phyloP scores from a whole-genome alignment of 805 yeast species.

The Metschnikowia koreensis region DNA sequence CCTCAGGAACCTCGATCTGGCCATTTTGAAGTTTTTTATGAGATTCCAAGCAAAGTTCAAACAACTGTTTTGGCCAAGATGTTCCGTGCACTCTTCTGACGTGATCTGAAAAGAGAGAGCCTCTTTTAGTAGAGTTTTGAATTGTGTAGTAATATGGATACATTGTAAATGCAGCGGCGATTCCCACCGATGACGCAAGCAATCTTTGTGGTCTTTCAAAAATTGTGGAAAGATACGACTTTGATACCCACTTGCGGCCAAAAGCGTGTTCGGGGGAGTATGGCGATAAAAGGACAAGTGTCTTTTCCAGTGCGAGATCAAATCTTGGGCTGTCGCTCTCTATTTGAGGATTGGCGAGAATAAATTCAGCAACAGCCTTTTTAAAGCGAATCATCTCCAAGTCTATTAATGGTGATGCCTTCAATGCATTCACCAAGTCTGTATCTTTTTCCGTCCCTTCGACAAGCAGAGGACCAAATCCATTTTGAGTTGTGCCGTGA shows the following conservation, averaged over 20 bases:
- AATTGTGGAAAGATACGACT: conserved; percentile 60
- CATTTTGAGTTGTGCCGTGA: neutral
- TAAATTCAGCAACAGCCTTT: conserved; percentile 43
- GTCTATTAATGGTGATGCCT: conserved; percentile 38
- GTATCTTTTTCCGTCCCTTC: conserved; percentile 1
- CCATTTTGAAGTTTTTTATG: conserved; percentile 50
- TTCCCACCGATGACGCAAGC: conserved; percentile 73
- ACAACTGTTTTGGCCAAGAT: conserved; percentile 64
- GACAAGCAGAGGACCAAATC: neutral
- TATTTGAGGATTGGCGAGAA: conserved; percentile 43
- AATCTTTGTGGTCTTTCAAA: conserved; percentile 83
- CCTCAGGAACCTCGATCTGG: conserved; percentile 71
- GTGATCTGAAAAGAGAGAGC: conserved; percentile 54
- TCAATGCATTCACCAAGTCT: conserved; percentile 17
- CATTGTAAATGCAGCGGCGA: conserved; percentile 70
- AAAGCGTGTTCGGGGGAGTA: conserved; percentile 68
- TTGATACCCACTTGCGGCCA: conserved; percentile 74
- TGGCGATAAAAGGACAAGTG: conserved; percentile 66
- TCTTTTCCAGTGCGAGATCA: conserved; percentile 39
- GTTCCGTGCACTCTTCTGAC: conserved; percentile 69
- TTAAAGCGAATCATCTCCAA: conserved; percentile 35
- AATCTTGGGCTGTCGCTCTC: conserved; percentile 40
- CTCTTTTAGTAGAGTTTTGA: conserved; percentile 44
- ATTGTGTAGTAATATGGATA: conserved; percentile 58
- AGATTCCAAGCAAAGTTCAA: conserved; percentile 59